Evolutionary conservation across 2,329 filamentous ascomycete species (phyloP).

Genomic region (Calonectria crousiana): DNA sequence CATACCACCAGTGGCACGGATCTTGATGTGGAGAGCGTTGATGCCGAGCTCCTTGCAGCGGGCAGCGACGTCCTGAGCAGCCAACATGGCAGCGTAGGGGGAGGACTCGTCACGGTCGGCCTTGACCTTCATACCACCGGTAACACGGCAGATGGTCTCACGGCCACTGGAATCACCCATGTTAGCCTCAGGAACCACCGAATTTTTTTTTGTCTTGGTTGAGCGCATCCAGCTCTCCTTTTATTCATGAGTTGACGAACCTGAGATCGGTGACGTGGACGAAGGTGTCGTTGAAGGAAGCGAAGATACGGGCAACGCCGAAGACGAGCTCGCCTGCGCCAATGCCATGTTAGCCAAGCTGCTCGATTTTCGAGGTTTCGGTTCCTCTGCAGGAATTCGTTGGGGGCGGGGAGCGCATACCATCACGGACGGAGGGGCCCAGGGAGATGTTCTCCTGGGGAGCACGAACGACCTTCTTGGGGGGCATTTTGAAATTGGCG

Average conservation of each 20-base stretch:
- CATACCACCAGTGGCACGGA: conserved; percentile 97
- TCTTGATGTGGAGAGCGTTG: conserved; percentile 99
- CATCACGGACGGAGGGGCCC: conserved; percentile 96
- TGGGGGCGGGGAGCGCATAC: conserved; percentile 62
- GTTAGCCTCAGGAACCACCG: conserved; percentile 45
- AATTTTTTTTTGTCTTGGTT: conserved; percentile 7
- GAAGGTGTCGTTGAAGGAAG: conserved; percentile 93
- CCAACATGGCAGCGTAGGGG: conserved; percentile 99
- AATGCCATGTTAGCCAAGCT: conserved; percentile 30
- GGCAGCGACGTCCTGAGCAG: conserved; percentile 95
- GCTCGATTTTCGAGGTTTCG: conserved; percentile 9
- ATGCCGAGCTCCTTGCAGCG: conserved; percentile 81
- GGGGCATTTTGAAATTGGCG: conserved; percentile 80
- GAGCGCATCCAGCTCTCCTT: conserved; percentile 20
- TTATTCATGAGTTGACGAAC: conserved; percentile 64
- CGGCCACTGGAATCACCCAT: conserved; percentile 84
- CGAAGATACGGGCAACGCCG: conserved; percentile 96
- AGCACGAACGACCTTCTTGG: conserved; percentile 88
- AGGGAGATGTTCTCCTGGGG: conserved; percentile 98
- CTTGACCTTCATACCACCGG: conserved; percentile 99
- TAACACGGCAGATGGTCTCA: conserved; percentile 99
- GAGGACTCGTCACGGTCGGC: conserved; percentile 99
- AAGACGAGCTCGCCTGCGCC: conserved; percentile 91
- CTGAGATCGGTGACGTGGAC: conserved; percentile 99
- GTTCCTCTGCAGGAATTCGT: not conserved